A percentile compares a stretch with the other conserved stretches of the same genome.
Evolutionary conservation across 73 alveolate species (phyloP).

Genomic region (Paramecium tetraurelia): DNA sequence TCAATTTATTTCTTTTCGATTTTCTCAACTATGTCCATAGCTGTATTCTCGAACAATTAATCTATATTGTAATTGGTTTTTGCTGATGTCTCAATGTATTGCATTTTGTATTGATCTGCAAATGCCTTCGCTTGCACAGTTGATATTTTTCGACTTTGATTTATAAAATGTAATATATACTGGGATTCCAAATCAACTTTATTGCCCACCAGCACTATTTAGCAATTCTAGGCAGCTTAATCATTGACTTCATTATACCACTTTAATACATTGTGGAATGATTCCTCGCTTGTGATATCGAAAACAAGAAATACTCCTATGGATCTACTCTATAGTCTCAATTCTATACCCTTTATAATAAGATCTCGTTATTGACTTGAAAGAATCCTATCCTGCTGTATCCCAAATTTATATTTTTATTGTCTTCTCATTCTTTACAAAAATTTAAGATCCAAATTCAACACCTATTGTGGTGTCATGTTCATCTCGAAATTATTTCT

Average conservation of each 20-base stretch:
- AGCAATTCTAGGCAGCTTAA: constrained; percentile 53
- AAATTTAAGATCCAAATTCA: constrained; percentile 67
- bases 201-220: constrained; percentile 64
- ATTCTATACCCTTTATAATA: constrained; percentile 52
- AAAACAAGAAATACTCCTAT: constrained; percentile 90
- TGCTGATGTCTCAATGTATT: constrained; percentile 88
- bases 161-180: neutral
- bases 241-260: constrained; percentile 67
- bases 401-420: constrained; percentile 89
- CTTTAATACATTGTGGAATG: constrained; percentile 65
- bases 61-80: constrained; percentile 72
- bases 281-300: constrained; percentile 80
- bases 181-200: constrained; percentile 59
- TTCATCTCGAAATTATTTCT: constrained; percentile 65
- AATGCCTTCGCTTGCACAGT: constrained; percentile 72
- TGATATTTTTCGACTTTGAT: constrained; percentile 65
- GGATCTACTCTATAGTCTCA: constrained; percentile 60
- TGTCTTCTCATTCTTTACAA: constrained; percentile 72
- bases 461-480: constrained; percentile 69
- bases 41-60: constrained; percentile 35
- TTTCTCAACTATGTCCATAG: constrained; percentile 18
- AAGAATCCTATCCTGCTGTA: constrained; percentile 77
- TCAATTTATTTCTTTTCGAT: constrained; percentile 32
- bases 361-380: constrained; percentile 1
- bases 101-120: constrained; percentile 79